Evolutionary conservation across 1,284 basidiomycete species (phyloP).

Genomic region (Mixia osmundae): DNA sequence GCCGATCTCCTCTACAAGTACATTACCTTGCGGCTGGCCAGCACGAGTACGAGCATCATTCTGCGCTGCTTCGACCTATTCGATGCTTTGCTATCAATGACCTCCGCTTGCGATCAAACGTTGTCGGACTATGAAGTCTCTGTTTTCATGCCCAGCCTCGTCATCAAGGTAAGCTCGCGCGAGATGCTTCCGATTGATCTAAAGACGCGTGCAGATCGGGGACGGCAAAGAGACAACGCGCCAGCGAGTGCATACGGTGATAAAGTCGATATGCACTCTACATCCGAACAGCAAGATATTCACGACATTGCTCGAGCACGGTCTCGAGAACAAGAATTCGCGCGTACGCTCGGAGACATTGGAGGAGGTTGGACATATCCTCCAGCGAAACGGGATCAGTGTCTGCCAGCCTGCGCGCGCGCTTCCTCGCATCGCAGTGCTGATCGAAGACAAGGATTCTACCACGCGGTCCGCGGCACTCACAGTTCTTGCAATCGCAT

Average conservation of each 20-base stretch:
- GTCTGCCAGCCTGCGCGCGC: constrained; percentile 54
- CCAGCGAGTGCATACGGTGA: constrained; percentile 26
- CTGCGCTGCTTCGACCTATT: constrained; percentile 75
- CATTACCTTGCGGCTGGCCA: constrained; percentile 65
- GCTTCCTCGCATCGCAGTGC: constrained; percentile 49
- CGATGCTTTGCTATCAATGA: constrained; percentile 47
- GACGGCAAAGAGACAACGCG: constrained; percentile 27
- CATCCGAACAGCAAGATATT: constrained; percentile 80
- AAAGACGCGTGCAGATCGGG: constrained; percentile 23
- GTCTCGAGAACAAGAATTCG: constrained; percentile 64
- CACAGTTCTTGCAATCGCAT: constrained; percentile 54
- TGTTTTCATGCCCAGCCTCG: constrained; percentile 70
- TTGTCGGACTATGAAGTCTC: constrained; percentile 68
- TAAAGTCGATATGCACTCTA: constrained; percentile 30
- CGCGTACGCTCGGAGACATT: constrained; percentile 67
- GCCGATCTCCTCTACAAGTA: constrained; percentile 88
- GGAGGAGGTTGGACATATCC: constrained; percentile 50
- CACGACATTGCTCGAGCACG: constrained; percentile 59
- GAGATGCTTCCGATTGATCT: background rate
- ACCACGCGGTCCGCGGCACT: constrained; percentile 63
- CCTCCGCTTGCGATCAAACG: constrained; percentile 49
- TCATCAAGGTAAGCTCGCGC: constrained; percentile 46
- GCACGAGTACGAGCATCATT: constrained; percentile 77
- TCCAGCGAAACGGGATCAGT: constrained; percentile 59
- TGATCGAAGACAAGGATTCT: constrained; percentile 72